Evolutionary conservation across 2,329 filamentous ascomycete genomes (phyloP), one percentile per base, ranked within the genome.

Genomic region (Claviceps purpurea): DNA sequence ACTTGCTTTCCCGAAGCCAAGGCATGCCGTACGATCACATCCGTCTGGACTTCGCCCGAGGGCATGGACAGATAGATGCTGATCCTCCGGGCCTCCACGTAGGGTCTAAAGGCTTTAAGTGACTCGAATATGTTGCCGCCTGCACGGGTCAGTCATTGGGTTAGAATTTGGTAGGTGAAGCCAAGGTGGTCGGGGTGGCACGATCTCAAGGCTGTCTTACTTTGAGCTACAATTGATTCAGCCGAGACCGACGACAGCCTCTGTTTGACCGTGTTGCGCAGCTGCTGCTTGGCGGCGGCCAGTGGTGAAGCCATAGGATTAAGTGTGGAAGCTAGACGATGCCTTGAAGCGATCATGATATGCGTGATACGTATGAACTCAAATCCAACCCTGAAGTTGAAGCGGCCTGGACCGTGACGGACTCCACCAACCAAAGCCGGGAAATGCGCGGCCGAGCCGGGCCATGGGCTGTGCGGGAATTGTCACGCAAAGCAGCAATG

Each of bases 61-160:
- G 90, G 89, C 93, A 98, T 98, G 11, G 91, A 93, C 16, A 98
- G 75, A 65, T 95, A 98, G 52, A 98, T 76, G 59, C 87, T 89
- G 61, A 98, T 79, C 50, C 81, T 77, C 55, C 74, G 77, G 43
- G 93, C 90, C 51, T 83, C 74, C 56, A 80, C 72, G 65, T 95
- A 98, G 51, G 89, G 85, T 49, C 79, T 75, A 60, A 90, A 79
- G 11, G 75, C 72, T 45, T 84, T 72, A 40, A 96, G 70, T 6
- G 76, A 72, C 51, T 80, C 75, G 57, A 83, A 84, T 22, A 87
- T 81, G 58, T 71, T 72, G 49, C 73, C 69, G 60, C 87, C 88
- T 93, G 65, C 52, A 47, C 72, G 68, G 16, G 37, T 47, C 26
- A 48, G 42, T 50, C 16, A 24, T 45, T 16, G 14, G 10, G 7